These are phyloP conservation scores for Paraphoma sp. DNA, from an alignment of 2,329 filamentous ascomycete species.

Conservation along the genomic window DNA sequence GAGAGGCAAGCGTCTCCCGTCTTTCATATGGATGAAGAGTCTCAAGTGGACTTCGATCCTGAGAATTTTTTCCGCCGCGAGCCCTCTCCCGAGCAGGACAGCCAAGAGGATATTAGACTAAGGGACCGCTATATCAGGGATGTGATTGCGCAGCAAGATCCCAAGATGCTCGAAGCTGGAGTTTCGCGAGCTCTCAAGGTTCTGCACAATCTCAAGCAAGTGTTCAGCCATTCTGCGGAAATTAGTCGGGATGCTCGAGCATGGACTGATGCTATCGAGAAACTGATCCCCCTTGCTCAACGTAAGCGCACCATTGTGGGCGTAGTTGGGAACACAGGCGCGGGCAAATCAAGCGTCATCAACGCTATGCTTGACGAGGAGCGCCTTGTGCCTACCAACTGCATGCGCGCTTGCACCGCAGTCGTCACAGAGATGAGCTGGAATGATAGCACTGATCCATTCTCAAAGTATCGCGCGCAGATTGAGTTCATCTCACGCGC, in stretches of 20 bases:
- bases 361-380: constrained; percentile 70
- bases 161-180: constrained; percentile 48
- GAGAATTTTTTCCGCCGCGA: constrained; percentile 25
- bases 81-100: constrained; percentile 9
- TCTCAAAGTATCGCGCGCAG: constrained; percentile 58
- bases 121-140: constrained; percentile 33
- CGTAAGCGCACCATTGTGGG: constrained; percentile 60
- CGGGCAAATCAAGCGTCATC: constrained; percentile 68
- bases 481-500: constrained; percentile 63
- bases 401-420: constrained; percentile 68
- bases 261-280: constrained; percentile 53
- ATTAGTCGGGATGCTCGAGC: constrained; percentile 39
- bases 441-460: constrained; percentile 54
- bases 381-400: constrained; percentile 61
- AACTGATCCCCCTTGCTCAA: constrained; percentile 48
- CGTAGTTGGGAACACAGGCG: constrained; percentile 67
- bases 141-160: constrained; percentile 39
- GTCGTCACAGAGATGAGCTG: constrained; percentile 67
- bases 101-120: constrained; percentile 7
- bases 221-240: constrained; percentile 30
- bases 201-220: constrained; percentile 41
- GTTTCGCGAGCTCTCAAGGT: constrained; percentile 48
- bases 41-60: constrained; percentile 15
- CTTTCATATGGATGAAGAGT: constrained; percentile 2
- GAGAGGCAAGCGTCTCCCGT: neutral